A percentile compares a stretch with the other conserved stretches of the same genome.
Conservation (phyloP, 139 green algal species). For the Picochlorum sp. region DNA sequence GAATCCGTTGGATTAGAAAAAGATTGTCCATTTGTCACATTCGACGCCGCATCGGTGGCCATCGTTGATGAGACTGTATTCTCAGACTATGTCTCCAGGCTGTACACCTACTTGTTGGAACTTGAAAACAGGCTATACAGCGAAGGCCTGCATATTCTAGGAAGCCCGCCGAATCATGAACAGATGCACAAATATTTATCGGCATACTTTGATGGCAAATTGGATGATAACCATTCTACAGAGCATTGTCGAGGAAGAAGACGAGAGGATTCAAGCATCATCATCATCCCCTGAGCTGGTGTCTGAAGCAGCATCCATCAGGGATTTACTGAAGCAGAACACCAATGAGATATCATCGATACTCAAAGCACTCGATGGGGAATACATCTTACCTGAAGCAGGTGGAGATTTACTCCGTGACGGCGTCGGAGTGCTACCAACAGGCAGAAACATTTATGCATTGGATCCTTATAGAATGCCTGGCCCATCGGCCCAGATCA, state of each 20-base stretch:
- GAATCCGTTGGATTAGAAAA: slow-evolving; percentile 42
- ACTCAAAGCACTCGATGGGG: slow-evolving; percentile 66
- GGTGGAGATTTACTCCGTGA: slow-evolving; percentile 93
- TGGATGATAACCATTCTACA: slow-evolving; percentile 56
- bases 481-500: slow-evolving; percentile 55
- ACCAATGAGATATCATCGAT: slow-evolving; percentile 70
- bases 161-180: slow-evolving; percentile 37
- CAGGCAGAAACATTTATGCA: slow-evolving; percentile 95
- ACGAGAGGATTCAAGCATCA: background rate
- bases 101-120: slow-evolving; percentile 83
- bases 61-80: slow-evolving; percentile 43
- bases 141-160: slow-evolving; percentile 90
- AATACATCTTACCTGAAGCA: slow-evolving; percentile 78
- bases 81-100: slow-evolving; percentile 46
- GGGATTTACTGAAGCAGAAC: slow-evolving; percentile 67
- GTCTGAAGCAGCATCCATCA: slow-evolving; percentile 72
- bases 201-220: slow-evolving; percentile 57
- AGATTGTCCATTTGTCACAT: slow-evolving; percentile 57
- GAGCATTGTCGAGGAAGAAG: slow-evolving; percentile 33
- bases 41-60: slow-evolving; percentile 10
- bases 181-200: slow-evolving; percentile 59
- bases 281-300: slow-evolving; percentile 15
- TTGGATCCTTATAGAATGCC: slow-evolving; percentile 98
- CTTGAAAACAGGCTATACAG: slow-evolving; percentile 93
- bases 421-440: slow-evolving; percentile 89